Evolutionary conservation across 2,329 filamentous ascomycete species (phyloP), one percentile per base, ranked within the genome.

Genomic region (Epichloe amarillans): DNA sequence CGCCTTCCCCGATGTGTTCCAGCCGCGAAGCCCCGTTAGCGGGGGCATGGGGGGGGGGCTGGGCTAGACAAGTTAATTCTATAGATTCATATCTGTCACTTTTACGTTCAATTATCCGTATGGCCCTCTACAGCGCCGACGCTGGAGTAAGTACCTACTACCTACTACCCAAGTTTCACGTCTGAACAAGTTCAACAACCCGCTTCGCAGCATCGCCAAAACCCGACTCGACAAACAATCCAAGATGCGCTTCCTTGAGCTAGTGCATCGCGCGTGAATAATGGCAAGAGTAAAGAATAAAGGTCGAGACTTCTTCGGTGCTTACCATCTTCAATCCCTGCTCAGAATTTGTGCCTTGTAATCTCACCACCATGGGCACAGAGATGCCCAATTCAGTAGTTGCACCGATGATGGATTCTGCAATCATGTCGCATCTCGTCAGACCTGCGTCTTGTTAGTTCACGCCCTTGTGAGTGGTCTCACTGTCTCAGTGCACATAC

Each of bases 351-450:
- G 72, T 75, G 1, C 72, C 72, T 52, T 75, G 72, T 1, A 75
- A 57, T 7, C 72, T 62, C 15, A 72, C 69, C 0, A 75, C 71
- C 19, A 74, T 64, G 0, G 72, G 72, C 4, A 74, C 61, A 2
- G 57, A 58, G 26, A 73, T 62, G 0, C 65, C 66, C 30, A 69
- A 59, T 23, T 69, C 59, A 5, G 54, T 57, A 2, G 66, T 66
- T 1, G 72, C 72, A 0, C 63, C 64, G 19, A 75, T 63, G 49
- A 75, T 72, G 8, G 72, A 70, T 56, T 72, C 67, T 10, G 73
- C 72, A 55, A 76, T 73, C 72, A 75, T 75, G 53, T 73, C 71
- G 35, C 72, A 74, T 37, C 66, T 65, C 2, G 70, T 72, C 15
- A 75, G 72, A 0, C 72, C 72, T 74, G 3, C 0, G 3, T 11